Base-by-base conservation (phyloP, 495 filamentous ascomycete genomes). In the Penicillium robsamsonii region DNA sequence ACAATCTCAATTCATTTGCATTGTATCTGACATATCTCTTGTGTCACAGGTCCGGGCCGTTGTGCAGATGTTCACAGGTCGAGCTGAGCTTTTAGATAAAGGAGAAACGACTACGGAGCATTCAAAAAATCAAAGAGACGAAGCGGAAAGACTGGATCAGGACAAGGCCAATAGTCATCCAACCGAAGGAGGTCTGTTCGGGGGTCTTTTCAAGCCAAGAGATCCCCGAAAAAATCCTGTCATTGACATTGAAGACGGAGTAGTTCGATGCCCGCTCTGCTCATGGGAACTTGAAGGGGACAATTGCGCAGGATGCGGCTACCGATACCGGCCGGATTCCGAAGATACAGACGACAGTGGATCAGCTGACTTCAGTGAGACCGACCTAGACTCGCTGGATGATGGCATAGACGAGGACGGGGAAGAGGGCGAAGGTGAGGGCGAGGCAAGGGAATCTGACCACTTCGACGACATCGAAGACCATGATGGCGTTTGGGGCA, bases 101-200 rank as follows among this genome's bases (percentile, higher is more conserved):
- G 81, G 77, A 13, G 87, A 89, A 63, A 84, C 81, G 1, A 77
- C 81, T 2, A 75, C 80, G 37, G 82, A 89, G 58, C 82, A 89
- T 58, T 62, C 60, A 20, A 73, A 77, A 61, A 75, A 81, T 61
- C 83, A 85, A 62, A 71, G 70, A 51, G 84, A 88, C 55, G 87
- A 87, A 64, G 76, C 83, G 30, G 76, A 83, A 48, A 78, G 79
- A 58, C 72, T 89, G 50, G 87, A 88, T 46, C 62, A 73, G 15
- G 75, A 81, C 57, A 79, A 76, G 53, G 70, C 75, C 33, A 83
- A 81, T 49, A 60, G 56, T 2, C 62, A 85, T 63, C 69, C 74
- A 6, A 64, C 62, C 27, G 75, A 63, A 43, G 83, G 83, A 8
- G 86, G 86, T 18, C 66, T 90, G 12, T 90, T 90, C 66, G 79